Percentiles rank a stretch among this genome's conserved stretches.
Conservation (phyloP, 139 green algal genomes). For the Chlamydomonas sp. region DNA sequence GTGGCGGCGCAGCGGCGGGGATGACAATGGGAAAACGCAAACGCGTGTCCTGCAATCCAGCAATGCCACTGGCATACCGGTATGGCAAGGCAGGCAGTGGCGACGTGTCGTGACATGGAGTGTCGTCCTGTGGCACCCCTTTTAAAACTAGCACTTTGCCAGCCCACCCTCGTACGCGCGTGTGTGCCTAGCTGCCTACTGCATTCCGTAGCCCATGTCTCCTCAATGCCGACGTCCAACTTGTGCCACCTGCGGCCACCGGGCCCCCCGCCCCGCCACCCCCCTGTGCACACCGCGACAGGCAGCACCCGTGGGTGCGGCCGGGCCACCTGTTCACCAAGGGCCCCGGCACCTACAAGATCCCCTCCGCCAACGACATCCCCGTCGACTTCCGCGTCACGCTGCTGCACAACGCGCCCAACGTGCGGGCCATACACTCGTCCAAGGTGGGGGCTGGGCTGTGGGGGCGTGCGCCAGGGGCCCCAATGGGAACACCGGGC, state of each 20-base stretch:
- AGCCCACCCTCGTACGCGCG: conserved; percentile 35
- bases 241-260: background rate
- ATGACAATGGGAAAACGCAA: background rate
- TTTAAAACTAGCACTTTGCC: too few relatives aligned
- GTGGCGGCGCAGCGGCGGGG: background rate
- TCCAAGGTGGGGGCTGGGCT: conserved; percentile 74
- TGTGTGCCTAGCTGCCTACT: conserved; percentile 38
- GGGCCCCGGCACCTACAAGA: conserved; percentile 87
- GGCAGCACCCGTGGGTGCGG: conserved; percentile 79
- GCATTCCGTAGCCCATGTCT: background rate
- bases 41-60: too few relatives aligned
- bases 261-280: background rate
- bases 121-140: too few relatives aligned
- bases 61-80: too few relatives aligned
- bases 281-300: too few relatives aligned
- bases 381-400: conserved; percentile 92
- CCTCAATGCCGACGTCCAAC: background rate
- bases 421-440: conserved; percentile 84
- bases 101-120: too few relatives aligned
- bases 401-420: conserved; percentile 85
- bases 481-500: background rate
- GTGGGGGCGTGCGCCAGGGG: background rate
- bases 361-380: conserved; percentile 96
- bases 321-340: conserved; percentile 88
- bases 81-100: too few relatives aligned